Percentiles rank a stretch among this genome's conserved stretches.
phyloP scores from a whole-genome alignment of 805 yeast genomes.

The Candida namnaoensis region DNA sequence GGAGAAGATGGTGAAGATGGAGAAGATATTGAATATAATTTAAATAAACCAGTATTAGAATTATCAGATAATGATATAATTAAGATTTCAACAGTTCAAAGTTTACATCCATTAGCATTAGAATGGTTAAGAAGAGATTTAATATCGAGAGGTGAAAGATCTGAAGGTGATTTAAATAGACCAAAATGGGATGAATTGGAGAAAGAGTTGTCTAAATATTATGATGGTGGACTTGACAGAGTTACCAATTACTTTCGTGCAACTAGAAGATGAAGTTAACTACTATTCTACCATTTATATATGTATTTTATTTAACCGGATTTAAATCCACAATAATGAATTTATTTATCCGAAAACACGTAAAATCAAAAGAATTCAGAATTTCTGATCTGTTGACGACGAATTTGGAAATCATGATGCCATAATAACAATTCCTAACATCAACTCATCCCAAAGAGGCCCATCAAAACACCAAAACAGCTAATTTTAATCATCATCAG shows the following conservation, averaged over 20 bases:
- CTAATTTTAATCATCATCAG: too few relatives aligned
- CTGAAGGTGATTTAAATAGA: constrained; percentile 47
- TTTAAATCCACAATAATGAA: too few relatives aligned
- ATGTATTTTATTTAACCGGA: too few relatives aligned
- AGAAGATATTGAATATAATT: constrained; percentile 14
- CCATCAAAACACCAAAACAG: too few relatives aligned
- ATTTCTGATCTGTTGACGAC: too few relatives aligned
- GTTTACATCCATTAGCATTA: constrained; percentile 67
- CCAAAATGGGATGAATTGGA: constrained; percentile 50
- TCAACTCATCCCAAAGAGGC: too few relatives aligned
- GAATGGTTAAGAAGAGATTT: constrained; percentile 53
- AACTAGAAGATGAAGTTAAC: constrained; percentile 25
- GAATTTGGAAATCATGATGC: too few relatives aligned
- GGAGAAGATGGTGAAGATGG: constrained; percentile 4
- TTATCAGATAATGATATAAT: constrained; percentile 15
- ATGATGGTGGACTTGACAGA: constrained; percentile 34
- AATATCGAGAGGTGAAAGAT: constrained; percentile 28
- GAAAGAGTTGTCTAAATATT: constrained; percentile 27
- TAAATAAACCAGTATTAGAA: constrained; percentile 7
- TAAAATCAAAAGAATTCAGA: too few relatives aligned
- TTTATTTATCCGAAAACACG: too few relatives aligned
- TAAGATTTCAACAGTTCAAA: constrained; percentile 32
- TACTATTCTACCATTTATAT: too few relatives aligned
- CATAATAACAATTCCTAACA: too few relatives aligned
- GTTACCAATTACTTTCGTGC: constrained; percentile 41